Evolutionary conservation across 2,329 filamentous ascomycete genomes (phyloP).

Genomic region (Basipetospora chlamydospora): DNA sequence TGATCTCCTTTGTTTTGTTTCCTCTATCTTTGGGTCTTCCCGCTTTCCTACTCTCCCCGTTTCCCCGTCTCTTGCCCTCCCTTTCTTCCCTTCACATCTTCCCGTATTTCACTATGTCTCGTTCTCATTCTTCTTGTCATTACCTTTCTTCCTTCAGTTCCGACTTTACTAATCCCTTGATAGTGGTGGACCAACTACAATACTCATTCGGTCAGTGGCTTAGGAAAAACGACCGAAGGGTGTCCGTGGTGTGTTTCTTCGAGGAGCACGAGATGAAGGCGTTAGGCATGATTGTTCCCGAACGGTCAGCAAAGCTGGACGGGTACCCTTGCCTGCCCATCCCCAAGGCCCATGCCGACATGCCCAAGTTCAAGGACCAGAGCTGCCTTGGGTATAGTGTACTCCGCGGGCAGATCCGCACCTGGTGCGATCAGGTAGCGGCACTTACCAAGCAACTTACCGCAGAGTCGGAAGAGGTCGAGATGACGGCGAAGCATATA

Average conservation of each 20-base stretch:
- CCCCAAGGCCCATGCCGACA: not conserved
- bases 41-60: no score
- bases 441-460: not conserved
- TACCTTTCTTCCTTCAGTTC: no score
- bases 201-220: not conserved
- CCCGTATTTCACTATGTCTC: no score
- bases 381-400: not conserved
- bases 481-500: not conserved
- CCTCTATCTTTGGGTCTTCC: no score
- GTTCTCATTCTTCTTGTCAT: no score
- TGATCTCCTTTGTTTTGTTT: no score
- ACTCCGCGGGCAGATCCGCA: not conserved
- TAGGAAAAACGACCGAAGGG: not conserved
- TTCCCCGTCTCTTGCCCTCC: no score
- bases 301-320: not conserved
- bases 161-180: not conserved
- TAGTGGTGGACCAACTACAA: not conserved
- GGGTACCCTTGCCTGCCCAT: not conserved
- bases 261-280: not conserved
- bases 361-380: not conserved
- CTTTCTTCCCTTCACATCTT: no score
- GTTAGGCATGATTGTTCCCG: not conserved
- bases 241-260: not conserved
- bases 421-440: not conserved
- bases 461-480: not conserved